Evolutionary conservation across 1,284 basidiomycete genomes (phyloP), one percentile per base, ranked within the genome.

Genomic region (Tilletia setariae): DNA sequence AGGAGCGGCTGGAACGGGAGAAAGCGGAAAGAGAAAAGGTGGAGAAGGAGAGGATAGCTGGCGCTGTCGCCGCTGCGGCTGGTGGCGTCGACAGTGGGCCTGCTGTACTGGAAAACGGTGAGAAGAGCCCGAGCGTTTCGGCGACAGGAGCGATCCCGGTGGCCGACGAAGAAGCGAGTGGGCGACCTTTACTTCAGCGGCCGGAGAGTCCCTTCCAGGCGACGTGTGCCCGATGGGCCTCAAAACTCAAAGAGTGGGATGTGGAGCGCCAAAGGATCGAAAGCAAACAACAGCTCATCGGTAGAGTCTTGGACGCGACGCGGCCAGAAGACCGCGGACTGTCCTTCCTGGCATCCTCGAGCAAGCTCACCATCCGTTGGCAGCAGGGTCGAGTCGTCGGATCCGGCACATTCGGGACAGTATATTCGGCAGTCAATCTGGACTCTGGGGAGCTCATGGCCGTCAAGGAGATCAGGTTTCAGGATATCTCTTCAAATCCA

Each of bases 371-470:
- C 2, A 91, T 98, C 73, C 90, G 93, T 40, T 99, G 96, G 96
- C 96, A 98, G 83, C 96, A 98, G 83, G 94, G 95, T 42, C 89
- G 91, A 67, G 98, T 97, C 84, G 97, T 99, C 76, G 96, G 96
- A 64, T 90, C 94, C 42, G 96, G 96, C 25, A 95, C 96, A 9
- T 66, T 66, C 35, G 94, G 94, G 23, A 93, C 91, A 13, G 96
- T 99, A n/a, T 99, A 98, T 83, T 87, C 93, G 51, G 96, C 94
- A 23, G 92, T 98, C 84, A 98, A 98, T 82, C 87, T 98, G 69
- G 96, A 98, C 82, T 91, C 93, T 1, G 94, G 95, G 64, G 91
- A 92, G 44, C 89, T 98, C 68, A 98, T 99, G 94, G 96, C 96
- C 2, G 96, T 98, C 80, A 99, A 99, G 85, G 96, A 98, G 85